Conservation (phyloP, 257 asterid genomes). For the Sherardia arvensis region DNA sequence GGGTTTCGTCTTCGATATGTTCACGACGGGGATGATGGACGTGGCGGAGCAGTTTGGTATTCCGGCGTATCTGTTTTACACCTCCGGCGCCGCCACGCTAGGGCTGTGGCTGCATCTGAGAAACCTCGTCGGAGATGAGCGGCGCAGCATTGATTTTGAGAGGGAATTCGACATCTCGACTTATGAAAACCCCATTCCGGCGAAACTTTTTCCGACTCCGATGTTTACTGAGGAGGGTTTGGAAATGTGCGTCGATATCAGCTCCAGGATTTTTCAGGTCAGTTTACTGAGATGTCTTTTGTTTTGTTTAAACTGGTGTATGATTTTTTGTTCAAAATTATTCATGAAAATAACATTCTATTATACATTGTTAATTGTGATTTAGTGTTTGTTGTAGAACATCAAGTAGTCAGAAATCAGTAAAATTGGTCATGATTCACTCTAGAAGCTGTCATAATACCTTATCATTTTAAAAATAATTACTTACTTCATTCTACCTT, state of each 20-base stretch:
- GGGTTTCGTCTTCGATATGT: slow-evolving; percentile 46
- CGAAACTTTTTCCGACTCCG: slow-evolving; percentile 23
- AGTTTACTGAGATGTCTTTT: too few relatives aligned
- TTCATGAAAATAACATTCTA: too few relatives aligned
- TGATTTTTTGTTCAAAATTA: too few relatives aligned
- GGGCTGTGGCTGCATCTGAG: slow-evolving; percentile 17
- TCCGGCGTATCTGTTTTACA: slow-evolving; percentile 40
- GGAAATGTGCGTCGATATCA: not conserved
- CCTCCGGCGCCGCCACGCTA: slow-evolving; percentile 30
- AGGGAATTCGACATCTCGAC: slow-evolving; percentile 10
- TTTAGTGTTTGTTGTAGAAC: too few relatives aligned
- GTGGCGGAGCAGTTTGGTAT: slow-evolving; percentile 34
- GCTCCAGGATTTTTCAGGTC: slow-evolving; percentile 9
- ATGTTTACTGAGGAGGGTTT: not conserved
- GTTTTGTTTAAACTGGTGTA: too few relatives aligned
- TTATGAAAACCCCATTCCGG: slow-evolving; percentile 22
- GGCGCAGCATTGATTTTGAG: slow-evolving; percentile 2
- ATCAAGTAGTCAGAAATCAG: too few relatives aligned
- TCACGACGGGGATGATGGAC: slow-evolving; percentile 35
- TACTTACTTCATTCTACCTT: too few relatives aligned
- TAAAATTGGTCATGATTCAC: too few relatives aligned
- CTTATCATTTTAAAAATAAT: too few relatives aligned
- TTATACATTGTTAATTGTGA: too few relatives aligned
- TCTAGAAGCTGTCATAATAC: too few relatives aligned
- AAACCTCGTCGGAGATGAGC: slow-evolving; percentile 15